Base-by-base conservation (phyloP, 805 yeast species). In the Candida lessepsii region DNA sequence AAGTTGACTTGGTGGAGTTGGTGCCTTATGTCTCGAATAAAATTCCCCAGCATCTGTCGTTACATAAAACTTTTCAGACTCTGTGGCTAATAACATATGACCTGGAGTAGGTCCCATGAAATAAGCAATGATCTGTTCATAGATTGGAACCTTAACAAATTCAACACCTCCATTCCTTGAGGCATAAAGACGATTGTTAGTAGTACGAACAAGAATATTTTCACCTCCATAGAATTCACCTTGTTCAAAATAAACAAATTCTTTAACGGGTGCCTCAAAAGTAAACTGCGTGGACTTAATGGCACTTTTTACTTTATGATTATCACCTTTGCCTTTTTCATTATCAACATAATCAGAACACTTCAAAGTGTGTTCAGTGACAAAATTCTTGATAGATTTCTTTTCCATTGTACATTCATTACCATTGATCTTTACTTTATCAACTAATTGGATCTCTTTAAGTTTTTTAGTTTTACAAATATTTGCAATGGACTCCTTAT, bases 41-140 rank as follows among this genome's bases (percentile, higher is more conserved):
- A 71, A 58, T 41, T 53, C 62, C 11, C 86, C 97, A 18, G 95
- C 80, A 58, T 90, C 84, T 3, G 57, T 52, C 1, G 96, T 83
- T 16, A 70, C 56, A 51, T 75, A 82, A 11, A 90, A 62, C 21
- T 61, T 62, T 8, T 73, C 70, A 6, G 64, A 51, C 2, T 67
- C 58, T 1, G 88, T 78, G 32, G 81, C 44, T 37, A 81, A 62
- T 49, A 78, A 69, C 24, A 81, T 76, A 28, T 75, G 72, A 44
- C 85, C 79, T 2, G 78, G 72, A 47, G 70, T 68, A 45, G 72
- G 74, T 46, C 93, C 89, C 30, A 78, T 76, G 37, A 42, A 48
- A 23, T 49, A 57, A 7, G 59, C 58, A 9, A 56, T 58, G 9
- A 72, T 62, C 24, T 60, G 60, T 29, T 60, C 63, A 39, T 57